Evolutionary conservation across 2,329 filamentous ascomycete genomes (phyloP).

Genomic region (Stemphylium beticola): DNA sequence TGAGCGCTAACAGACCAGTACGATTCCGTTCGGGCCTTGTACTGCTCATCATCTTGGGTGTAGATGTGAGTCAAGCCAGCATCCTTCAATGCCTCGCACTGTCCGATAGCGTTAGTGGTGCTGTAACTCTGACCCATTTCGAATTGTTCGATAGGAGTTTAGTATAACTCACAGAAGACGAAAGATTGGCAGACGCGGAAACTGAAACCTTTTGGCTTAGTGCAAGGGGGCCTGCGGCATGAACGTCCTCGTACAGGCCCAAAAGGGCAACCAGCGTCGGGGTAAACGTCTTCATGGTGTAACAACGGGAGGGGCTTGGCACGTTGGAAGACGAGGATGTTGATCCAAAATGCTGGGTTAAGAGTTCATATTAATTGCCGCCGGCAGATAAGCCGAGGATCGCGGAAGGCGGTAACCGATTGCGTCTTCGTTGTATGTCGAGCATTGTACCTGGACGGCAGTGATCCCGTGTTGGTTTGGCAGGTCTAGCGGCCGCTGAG

Average conservation of each 20-base stretch:
- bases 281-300: constrained; percentile 13
- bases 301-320: constrained; percentile 5
- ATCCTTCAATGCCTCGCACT: constrained; percentile 27
- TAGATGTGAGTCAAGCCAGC: constrained; percentile 23
- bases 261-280: constrained; percentile 5
- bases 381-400: neutral
- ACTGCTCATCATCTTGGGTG: constrained; percentile 20
- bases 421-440: neutral
- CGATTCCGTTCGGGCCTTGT: constrained; percentile 23
- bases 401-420: neutral
- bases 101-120: constrained; percentile 10
- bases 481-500: neutral
- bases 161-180: constrained; percentile 11
- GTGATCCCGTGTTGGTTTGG: neutral
- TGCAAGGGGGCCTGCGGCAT: neutral
- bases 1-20: constrained; percentile 38
- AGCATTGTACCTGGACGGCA: neutral
- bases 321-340: constrained; percentile 10
- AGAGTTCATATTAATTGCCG: constrained; percentile 4
- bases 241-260: constrained; percentile 4
- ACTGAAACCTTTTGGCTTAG: neutral
- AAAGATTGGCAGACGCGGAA: neutral
- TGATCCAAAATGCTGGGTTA: constrained; percentile 1
- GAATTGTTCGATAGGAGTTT: neutral
- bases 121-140: neutral